Conservation (phyloP, 176 grass and related monocot species). For the Echinochloa phyllopogon region DNA sequence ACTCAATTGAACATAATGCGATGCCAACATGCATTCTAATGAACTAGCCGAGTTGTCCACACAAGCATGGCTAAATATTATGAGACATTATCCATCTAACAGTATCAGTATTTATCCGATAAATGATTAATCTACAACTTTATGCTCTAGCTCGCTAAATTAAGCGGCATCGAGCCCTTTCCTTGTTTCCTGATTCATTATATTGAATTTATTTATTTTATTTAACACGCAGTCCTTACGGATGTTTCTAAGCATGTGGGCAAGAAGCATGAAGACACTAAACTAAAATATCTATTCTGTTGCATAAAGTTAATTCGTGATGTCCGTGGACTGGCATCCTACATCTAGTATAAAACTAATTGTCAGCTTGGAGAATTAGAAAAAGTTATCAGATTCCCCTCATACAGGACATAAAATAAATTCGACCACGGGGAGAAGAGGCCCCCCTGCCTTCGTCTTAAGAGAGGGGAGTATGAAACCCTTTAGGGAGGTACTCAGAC, state of each 20-base stretch:
- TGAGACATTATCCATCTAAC: slow-evolving; percentile 3
- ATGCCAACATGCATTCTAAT: neutral
- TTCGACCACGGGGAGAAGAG: no score
- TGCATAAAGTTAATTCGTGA: slow-evolving; percentile 19
- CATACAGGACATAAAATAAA: slow-evolving; percentile 23
- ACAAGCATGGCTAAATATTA: neutral
- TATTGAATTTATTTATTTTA: neutral
- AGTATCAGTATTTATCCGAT: neutral
- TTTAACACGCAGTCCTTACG: neutral
- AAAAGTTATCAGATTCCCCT: neutral
- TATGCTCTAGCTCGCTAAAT: neutral
- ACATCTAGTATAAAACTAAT: slow-evolving; percentile 28
- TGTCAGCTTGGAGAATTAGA: slow-evolving; percentile 17
- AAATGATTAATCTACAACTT: neutral
- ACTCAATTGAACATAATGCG: neutral
- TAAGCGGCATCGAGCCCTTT: neutral
- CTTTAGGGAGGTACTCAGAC: neutral
- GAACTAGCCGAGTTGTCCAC: neutral
- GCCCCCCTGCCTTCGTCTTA: no score
- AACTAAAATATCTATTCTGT: slow-evolving; percentile 22
- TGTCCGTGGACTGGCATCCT: neutral
- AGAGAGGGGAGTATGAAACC: no score
- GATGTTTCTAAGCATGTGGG: slow-evolving; percentile 3
- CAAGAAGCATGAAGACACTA: neutral
- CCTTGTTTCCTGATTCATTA: neutral